These are phyloP conservation scores for Protomyces pachydermus DNA, from an alignment of 1,139 yeast genomes.

Conservation along the genomic window DNA sequence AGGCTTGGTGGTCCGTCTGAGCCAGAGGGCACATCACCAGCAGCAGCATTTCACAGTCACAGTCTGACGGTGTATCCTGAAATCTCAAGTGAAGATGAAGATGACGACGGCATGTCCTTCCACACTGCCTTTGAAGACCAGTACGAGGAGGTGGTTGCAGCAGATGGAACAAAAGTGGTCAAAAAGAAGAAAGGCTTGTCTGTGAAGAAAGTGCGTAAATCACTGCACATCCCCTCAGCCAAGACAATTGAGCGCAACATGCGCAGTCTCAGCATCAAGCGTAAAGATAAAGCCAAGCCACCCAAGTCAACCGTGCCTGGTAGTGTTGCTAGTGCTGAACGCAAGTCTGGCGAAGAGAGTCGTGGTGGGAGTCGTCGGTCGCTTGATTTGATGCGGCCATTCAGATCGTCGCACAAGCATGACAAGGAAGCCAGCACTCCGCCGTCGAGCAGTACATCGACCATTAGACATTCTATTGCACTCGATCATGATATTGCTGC, in stretches of 20 bases:
- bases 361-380: constrained; percentile 6
- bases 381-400: constrained; percentile 21
- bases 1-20: not conserved
- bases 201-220: constrained; percentile 20
- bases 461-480: not conserved
- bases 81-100: constrained; percentile 1
- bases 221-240: constrained; percentile 21
- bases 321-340: not conserved
- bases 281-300: constrained; percentile 8
- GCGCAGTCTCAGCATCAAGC: constrained; percentile 20
- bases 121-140: constrained; percentile 22
- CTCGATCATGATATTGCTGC: not conserved
- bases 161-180: constrained; percentile 17
- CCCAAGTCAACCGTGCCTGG: not conserved
- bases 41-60: not conserved
- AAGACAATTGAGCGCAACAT: constrained; percentile 21
- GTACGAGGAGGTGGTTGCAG: constrained; percentile 10
- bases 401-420: constrained; percentile 12
- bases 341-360: constrained; percentile 3
- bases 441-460: not conserved
- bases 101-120: constrained; percentile 15
- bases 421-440: constrained; percentile 2
- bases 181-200: constrained; percentile 18
- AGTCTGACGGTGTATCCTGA: constrained; percentile 3
- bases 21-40: not conserved